Evolutionary conservation across 768 basidiomycete species (phyloP).

Genomic region (Tylopilus felleus): DNA sequence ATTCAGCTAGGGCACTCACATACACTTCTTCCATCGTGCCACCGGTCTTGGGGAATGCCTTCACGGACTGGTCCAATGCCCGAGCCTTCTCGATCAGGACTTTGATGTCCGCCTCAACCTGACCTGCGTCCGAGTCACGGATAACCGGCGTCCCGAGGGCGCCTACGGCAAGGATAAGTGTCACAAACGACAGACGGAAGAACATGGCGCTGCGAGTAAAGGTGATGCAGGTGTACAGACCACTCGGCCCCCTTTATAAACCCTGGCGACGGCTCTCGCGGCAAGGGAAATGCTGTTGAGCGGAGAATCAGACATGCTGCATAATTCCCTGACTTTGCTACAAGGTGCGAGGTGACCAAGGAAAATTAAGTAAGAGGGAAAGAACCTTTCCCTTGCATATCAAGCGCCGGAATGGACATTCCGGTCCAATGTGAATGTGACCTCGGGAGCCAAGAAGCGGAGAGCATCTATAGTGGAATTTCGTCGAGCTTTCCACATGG

Average conservation of each 20-base stretch:
- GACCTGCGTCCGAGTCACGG: not conserved
- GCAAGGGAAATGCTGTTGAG: not conserved
- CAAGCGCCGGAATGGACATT: not conserved
- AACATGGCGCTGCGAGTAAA: slow-evolving; percentile 3
- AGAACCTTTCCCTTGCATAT: not conserved
- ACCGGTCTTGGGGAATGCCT: not conserved
- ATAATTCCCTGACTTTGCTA: not conserved
- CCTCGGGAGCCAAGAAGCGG: not conserved
- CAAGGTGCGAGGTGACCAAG: not conserved
- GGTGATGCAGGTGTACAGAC: not conserved
- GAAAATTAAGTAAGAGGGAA: not conserved
- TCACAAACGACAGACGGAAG: slow-evolving; percentile 9
- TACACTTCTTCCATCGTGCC: rapidly evolving
- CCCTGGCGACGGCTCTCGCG: not conserved
- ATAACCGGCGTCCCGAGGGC: slow-evolving; percentile 10
- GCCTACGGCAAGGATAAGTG: slow-evolving; percentile 8
- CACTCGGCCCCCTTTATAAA: not conserved
- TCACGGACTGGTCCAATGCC: not conserved
- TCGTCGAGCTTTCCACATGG: no score
- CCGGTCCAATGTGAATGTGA: not conserved
- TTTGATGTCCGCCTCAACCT: not conserved
- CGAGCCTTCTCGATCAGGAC: rapidly evolving
- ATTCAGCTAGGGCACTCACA: not conserved
- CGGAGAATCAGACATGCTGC: not conserved
- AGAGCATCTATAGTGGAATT: not conserved